Conservation (phyloP, 768 basidiomycete genomes). For the Rhodotorula paludigena region DNA sequence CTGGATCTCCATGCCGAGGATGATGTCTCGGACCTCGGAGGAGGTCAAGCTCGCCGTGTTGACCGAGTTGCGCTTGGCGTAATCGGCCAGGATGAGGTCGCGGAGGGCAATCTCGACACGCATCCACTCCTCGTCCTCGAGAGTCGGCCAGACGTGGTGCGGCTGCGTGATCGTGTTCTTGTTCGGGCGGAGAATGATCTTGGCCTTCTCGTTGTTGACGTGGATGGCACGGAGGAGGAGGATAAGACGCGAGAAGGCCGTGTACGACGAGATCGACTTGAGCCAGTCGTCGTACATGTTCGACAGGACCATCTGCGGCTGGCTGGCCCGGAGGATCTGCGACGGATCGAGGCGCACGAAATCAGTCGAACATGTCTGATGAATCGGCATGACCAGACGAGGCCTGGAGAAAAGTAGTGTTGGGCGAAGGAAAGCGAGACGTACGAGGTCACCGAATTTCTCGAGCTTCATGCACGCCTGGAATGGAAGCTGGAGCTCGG, state of each 20-base stretch:
- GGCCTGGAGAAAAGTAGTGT: neutral
- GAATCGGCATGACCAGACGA: no score
- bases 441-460: constrained; percentile 96
- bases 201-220: constrained; percentile 99
- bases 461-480: constrained; percentile 99
- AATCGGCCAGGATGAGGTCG: constrained; percentile 88
- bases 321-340: constrained; percentile 69
- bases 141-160: constrained; percentile 94
- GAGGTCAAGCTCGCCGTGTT: constrained; percentile 96
- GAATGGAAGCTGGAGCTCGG: constrained; percentile 96
- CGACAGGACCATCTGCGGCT: constrained; percentile 98
- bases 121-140: constrained; percentile 94
- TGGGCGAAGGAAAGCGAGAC: constrained; percentile 52
- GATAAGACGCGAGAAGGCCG: constrained; percentile 95
- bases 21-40: constrained; percentile 95
- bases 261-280: constrained; percentile 97
- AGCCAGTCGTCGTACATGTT: constrained; percentile 99
- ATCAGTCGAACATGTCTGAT: neutral
- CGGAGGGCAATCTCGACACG: constrained; percentile 98
- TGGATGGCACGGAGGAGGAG: constrained; percentile 94
- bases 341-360: neutral
- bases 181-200: constrained; percentile 95
- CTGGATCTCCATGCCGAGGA: constrained; percentile 96
- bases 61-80: constrained; percentile 94
- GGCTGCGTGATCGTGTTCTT: constrained; percentile 94